Evolutionary conservation across 495 filamentous ascomycete species (phyloP), one percentile per base, ranked within the genome.

Genomic region (Penicillium flavigenum): DNA sequence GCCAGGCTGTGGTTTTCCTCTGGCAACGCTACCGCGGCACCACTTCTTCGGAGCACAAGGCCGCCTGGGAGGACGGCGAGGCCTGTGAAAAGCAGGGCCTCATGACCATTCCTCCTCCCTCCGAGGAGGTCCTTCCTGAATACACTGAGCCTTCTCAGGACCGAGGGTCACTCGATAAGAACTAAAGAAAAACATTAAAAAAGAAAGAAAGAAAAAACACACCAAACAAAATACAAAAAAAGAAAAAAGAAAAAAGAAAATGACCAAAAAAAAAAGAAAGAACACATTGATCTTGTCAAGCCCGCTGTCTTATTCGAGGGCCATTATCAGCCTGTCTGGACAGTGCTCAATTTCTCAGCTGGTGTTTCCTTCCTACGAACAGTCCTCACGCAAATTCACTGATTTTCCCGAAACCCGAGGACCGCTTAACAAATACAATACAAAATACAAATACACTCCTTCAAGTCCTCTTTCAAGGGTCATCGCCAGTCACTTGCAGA

Each of bases 1-100:
- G 79, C 41, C 78, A 83, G 66, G 54, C 71, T 16, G 69, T 78
- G 31, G 69, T 81, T 22, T 81, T 76, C 67, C 27, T 81, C 48
- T 83, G 80, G 80, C 71, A 72, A 48, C 75, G 76, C 42, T 73
- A 72, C 63, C 73, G 76, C 55, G 73, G 70, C 43, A 58, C 63
- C 51, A 59, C 63, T 32, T 47, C 60, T 19, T 57, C 69, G 48
- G 66, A 69, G 38, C 65, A 72, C 38, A 61, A 59, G 54, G 66
- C 67, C 48, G 67, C 63, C 36, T 66, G 63, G 56, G 75, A 77
- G 50, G 57, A 72, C 27, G 76, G 74, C 38, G 67, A 67, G 14
- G 56, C 57, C 9, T 60, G 59, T 36, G 76, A 79, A 58, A 79
- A 79, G 68, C 66, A 74, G 61, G 68, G 71, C 46, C 62, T 79